These are phyloP conservation scores for Pseudocercospora musae DNA, from an alignment of 2,329 filamentous ascomycete species.

Conservation along the genomic window DNA sequence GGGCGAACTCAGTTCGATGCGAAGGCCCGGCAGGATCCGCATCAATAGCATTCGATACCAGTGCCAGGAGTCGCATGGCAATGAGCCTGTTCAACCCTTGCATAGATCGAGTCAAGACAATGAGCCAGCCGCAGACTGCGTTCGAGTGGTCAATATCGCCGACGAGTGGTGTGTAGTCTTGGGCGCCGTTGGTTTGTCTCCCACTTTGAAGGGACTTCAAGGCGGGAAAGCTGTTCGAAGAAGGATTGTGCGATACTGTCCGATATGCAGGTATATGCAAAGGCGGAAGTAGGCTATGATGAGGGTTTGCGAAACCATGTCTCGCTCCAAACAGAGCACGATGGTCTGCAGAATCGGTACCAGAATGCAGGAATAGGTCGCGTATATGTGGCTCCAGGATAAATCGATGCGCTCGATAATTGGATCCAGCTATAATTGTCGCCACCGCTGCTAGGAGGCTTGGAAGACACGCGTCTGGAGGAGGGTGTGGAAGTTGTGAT, in stretches of 20 bases:
- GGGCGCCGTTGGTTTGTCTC: conserved; percentile 13
- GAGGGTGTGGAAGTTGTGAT: conserved; percentile 49
- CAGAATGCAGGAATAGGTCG: conserved; percentile 29
- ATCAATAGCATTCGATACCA: conserved; percentile 36
- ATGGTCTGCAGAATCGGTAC: conserved; percentile 22
- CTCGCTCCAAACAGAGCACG: conserved; percentile 26
- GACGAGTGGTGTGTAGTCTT: conserved; percentile 12
- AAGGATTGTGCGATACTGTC: conserved; percentile 30
- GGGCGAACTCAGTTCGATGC: conserved; percentile 27
- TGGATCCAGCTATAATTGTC: conserved; percentile 74
- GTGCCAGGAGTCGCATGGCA: conserved; percentile 41
- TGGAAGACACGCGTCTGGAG: conserved; percentile 56
- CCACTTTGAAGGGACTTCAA: conserved; percentile 35
- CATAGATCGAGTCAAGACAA: conserved; percentile 43
- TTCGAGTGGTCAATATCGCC: conserved; percentile 43
- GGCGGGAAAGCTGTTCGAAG: conserved; percentile 44
- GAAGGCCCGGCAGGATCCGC: conserved; percentile 37
- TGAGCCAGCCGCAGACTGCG: conserved; percentile 48
- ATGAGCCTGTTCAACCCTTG: conserved; percentile 41
- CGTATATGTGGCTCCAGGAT: conserved; percentile 47
- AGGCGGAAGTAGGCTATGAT: conserved; percentile 27
- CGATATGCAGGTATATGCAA: conserved; percentile 44
- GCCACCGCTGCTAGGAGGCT: conserved; percentile 74
- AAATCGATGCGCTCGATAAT: conserved; percentile 67
- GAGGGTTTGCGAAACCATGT: conserved; percentile 25